Conservation (phyloP, 805 yeast species). For the Candida vaughaniae region DNA sequence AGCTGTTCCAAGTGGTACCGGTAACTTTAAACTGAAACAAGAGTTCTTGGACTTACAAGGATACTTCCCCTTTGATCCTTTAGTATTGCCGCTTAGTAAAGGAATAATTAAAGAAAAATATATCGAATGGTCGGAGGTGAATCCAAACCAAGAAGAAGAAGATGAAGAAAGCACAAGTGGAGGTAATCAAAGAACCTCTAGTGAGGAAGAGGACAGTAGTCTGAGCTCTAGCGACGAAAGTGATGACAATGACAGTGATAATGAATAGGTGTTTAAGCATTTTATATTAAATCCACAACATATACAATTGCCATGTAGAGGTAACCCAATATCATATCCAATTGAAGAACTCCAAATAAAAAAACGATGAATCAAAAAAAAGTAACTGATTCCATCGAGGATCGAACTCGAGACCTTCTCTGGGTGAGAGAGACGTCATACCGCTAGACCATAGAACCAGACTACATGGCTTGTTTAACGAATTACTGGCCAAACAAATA, state of each 20-base stretch:
- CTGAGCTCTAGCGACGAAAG: slow-evolving; percentile 14
- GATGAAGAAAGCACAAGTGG: slow-evolving; percentile 40
- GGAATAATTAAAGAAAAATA: slow-evolving; percentile 49
- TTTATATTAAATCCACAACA: too few relatives aligned
- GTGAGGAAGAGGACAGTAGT: slow-evolving; percentile 12
- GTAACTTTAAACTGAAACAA: slow-evolving; percentile 59
- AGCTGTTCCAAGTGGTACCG: slow-evolving; percentile 26
- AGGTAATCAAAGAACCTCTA: slow-evolving; percentile 18
- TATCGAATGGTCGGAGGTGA: slow-evolving; percentile 70
- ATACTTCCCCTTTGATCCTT: slow-evolving; percentile 96
- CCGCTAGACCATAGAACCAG: slow-evolving; percentile 32
- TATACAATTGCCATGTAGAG: too few relatives aligned
- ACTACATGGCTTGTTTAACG: neutral
- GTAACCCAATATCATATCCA: too few relatives aligned
- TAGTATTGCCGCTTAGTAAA: slow-evolving; percentile 65
- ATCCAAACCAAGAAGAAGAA: slow-evolving; percentile 57
- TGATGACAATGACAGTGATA: slow-evolving; percentile 2
- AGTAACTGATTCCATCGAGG: slow-evolving; percentile 28
- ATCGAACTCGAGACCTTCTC: slow-evolving; percentile 35
- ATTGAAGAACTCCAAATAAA: too few relatives aligned
- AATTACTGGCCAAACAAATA: too few relatives aligned
- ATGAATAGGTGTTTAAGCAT: too few relatives aligned
- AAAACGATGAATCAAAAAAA: too few relatives aligned
- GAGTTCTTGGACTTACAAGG: slow-evolving; percentile 88
- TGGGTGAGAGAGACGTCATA: slow-evolving; percentile 32